phyloP scores from a whole-genome alignment of 2,329 filamentous ascomycete species.

The Verticillium zaregamsianum region DNA sequence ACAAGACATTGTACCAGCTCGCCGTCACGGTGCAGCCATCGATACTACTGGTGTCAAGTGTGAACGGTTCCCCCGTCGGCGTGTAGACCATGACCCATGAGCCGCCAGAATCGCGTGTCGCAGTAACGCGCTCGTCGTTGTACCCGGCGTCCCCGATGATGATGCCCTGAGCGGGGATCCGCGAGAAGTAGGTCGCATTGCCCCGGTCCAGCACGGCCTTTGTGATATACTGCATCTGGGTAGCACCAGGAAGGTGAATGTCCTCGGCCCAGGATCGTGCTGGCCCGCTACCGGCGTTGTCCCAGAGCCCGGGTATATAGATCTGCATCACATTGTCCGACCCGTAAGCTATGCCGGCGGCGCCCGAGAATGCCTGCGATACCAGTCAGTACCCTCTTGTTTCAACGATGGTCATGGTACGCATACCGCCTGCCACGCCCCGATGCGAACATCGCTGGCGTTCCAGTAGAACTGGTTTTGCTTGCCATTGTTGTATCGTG shows the following conservation, averaged over 20 bases:
- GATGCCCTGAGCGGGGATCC: slow-evolving; percentile 10
- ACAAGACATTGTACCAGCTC: slow-evolving; percentile 12
- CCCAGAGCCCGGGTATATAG: slow-evolving; percentile 10
- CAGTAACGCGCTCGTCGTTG: slow-evolving; percentile 13
- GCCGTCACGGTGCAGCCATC: slow-evolving; percentile 6
- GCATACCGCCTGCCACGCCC: slow-evolving; percentile 8
- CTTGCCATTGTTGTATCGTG: not conserved
- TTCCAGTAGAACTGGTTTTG: not conserved
- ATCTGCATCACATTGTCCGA: slow-evolving; percentile 14
- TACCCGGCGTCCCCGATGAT: slow-evolving; percentile 8
- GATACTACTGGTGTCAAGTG: slow-evolving; percentile 11
- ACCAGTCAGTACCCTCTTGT: not conserved
- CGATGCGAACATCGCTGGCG: not conserved
- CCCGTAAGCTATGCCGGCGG: slow-evolving; percentile 15
- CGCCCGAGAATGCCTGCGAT: slow-evolving; percentile 12
- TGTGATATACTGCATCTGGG: slow-evolving; percentile 14
- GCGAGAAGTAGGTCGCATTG: slow-evolving; percentile 8
- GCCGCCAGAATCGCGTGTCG: slow-evolving; percentile 11
- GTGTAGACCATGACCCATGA: slow-evolving; percentile 15
- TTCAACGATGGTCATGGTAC: not conserved
- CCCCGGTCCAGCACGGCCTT: slow-evolving; percentile 14
- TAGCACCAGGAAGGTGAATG: slow-evolving; percentile 12
- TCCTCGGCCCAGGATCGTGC: slow-evolving; percentile 9
- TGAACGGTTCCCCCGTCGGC: slow-evolving; percentile 11
- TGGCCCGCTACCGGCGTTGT: slow-evolving; percentile 11